Evolutionary conservation across 129 eudicot species (phyloP).

Genomic region (Escallonia rubra): DNA sequence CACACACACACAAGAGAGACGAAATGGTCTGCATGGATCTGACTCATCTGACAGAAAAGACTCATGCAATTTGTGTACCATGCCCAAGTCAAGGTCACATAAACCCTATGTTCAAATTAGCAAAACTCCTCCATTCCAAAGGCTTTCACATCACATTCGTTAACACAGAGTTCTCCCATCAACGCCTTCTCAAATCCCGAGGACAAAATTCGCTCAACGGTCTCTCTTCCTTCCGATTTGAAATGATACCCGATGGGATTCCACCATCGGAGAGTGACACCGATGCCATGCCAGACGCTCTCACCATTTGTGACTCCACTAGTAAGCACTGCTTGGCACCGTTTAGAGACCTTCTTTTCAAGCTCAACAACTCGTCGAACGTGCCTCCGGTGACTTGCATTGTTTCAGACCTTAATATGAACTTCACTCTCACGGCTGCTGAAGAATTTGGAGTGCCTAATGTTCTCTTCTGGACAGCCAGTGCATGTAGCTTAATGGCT

Average conservation of each 20-base stretch:
- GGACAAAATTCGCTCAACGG: background rate
- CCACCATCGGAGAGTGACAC: background rate
- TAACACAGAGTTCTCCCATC: background rate
- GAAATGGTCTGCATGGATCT: no score
- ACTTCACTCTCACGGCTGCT: constrained; percentile 3
- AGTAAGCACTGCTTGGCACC: no score
- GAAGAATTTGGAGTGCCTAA: constrained; percentile 3
- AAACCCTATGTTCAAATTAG: background rate
- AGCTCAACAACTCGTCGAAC: no score
- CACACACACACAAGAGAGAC: no score
- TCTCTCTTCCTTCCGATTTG: background rate
- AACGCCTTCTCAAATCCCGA: background rate
- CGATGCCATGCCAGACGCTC: no score
- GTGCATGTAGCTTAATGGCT: constrained; percentile 7
- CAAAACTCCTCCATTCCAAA: background rate
- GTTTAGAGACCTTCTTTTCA: no score
- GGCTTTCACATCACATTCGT: background rate
- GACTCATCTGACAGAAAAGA: no score
- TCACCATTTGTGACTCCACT: background rate
- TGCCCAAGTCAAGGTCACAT: background rate
- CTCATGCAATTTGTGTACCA: background rate
- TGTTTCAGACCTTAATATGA: constrained; percentile 3
- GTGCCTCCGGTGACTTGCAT: background rate
- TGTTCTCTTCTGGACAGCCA: background rate
- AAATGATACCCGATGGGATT: background rate